Percentiles rank a stretch among this genome's conserved stretches.
Evolutionary conservation across 495 filamentous ascomycete genomes (phyloP).

Genomic region (Evernia prunastri): DNA sequence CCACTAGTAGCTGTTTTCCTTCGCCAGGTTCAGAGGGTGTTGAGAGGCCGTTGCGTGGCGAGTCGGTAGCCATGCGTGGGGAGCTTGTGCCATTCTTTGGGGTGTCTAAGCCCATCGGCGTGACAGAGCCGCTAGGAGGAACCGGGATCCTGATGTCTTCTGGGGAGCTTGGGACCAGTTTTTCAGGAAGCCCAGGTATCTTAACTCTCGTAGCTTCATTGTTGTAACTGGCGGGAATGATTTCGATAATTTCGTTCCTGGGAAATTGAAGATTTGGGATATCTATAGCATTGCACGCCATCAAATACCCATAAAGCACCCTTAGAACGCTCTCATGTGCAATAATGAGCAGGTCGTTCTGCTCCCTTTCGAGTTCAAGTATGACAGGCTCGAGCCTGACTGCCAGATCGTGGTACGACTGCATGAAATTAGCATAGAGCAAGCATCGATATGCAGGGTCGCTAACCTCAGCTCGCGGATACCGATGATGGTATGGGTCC

Average conservation of each 20-base stretch:
- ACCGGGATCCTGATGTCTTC: slow-evolving; percentile 82
- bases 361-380: slow-evolving; percentile 92
- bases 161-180: slow-evolving; percentile 64
- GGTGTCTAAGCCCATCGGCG: slow-evolving; percentile 46
- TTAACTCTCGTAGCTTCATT: slow-evolving; percentile 87
- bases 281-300: slow-evolving; percentile 95
- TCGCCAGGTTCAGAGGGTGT: slow-evolving; percentile 19
- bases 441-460: background rate
- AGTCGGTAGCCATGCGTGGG: slow-evolving; percentile 27
- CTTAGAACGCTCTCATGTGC: slow-evolving; percentile 95
- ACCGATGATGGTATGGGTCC: slow-evolving; percentile 96
- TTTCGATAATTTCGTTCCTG: slow-evolving; percentile 96
- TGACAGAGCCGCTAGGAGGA: slow-evolving; percentile 49
- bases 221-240: slow-evolving; percentile 94
- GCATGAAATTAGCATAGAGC: slow-evolving; percentile 21
- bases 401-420: slow-evolving; percentile 97
- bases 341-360: slow-evolving; percentile 94
- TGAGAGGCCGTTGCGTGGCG: slow-evolving; percentile 18
- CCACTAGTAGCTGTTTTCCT: slow-evolving; percentile 22
- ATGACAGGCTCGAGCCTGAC: slow-evolving; percentile 98
- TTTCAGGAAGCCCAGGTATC: slow-evolving; percentile 57
- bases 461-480: slow-evolving; percentile 85
- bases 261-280: slow-evolving; percentile 93
- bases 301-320: slow-evolving; percentile 94
- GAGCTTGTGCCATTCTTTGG: slow-evolving; percentile 39